phyloP scores from a whole-genome alignment of 257 asterid species.

The Petrea volubilis region DNA sequence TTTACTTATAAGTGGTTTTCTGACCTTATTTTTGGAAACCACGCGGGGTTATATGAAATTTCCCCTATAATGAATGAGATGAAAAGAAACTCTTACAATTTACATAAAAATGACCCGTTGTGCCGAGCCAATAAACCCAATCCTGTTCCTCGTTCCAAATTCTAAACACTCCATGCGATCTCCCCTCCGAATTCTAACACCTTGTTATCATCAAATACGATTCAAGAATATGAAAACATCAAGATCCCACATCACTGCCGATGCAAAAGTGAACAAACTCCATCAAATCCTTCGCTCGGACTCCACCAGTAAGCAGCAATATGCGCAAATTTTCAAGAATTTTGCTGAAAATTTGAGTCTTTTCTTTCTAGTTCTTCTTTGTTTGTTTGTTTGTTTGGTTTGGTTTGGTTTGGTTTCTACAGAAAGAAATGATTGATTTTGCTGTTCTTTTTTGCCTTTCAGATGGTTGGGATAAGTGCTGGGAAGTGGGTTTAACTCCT shows the following conservation, averaged over 20 bases:
- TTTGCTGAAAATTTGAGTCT: not conserved
- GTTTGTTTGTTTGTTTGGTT: not conserved
- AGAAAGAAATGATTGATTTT: not conserved
- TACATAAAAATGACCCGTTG: too few relatives aligned
- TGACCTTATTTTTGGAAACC: too few relatives aligned
- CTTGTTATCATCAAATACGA: not conserved
- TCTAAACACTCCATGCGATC: conserved; percentile 26
- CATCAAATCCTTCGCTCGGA: conserved; percentile 50
- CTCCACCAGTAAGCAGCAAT: conserved; percentile 40
- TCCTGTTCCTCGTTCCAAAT: not conserved
- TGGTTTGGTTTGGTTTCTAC: not conserved
- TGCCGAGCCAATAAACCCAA: too few relatives aligned
- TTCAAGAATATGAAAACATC: conserved; percentile 26
- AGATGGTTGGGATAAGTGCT: conserved; percentile 83
- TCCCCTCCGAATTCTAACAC: conserved; percentile 17
- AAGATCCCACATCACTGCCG: conserved; percentile 13
- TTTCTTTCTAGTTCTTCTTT: not conserved
- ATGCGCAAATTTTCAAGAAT: not conserved
- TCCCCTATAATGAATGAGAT: too few relatives aligned
- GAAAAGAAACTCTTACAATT: too few relatives aligned
- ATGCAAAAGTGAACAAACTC: conserved; percentile 33
- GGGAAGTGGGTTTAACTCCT: conserved; percentile 78
- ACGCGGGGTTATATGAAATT: too few relatives aligned
- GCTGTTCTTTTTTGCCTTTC: too few relatives aligned
- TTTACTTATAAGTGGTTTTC: too few relatives aligned